Conservation (phyloP, 768 basidiomycete genomes). For the Amanita brunnescens region DNA sequence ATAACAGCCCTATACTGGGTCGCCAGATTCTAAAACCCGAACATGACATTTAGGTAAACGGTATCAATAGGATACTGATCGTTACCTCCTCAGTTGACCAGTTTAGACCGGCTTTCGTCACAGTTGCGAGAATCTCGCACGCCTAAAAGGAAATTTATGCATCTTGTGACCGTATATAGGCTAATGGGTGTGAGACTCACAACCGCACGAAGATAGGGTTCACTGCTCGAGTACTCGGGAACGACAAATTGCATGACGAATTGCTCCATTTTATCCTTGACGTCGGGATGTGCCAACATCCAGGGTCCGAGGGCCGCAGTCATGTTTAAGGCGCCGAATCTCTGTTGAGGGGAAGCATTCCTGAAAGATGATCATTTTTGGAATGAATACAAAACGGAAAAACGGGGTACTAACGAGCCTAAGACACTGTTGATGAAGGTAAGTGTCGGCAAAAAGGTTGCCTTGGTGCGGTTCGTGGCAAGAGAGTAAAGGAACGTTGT, state of each 20-base stretch:
- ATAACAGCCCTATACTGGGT: conserved; percentile 58
- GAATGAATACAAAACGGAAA: background rate
- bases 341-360: conserved; percentile 47
- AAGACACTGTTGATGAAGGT: conserved; percentile 71
- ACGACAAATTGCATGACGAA: conserved; percentile 70
- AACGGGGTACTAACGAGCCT: conserved; percentile 42
- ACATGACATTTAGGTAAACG: background rate
- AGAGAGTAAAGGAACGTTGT: conserved; percentile 75
- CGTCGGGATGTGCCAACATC: conserved; percentile 80
- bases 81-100: conserved; percentile 59
- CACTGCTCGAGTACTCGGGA: conserved; percentile 55
- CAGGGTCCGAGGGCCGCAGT: conserved; percentile 64
- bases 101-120: conserved; percentile 58
- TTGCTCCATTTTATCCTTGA: conserved; percentile 66
- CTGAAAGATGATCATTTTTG: conserved; percentile 15
- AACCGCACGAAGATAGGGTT: conserved; percentile 72
- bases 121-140: conserved; percentile 69
- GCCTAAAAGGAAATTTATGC: conserved; percentile 35
- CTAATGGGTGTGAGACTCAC: conserved; percentile 35
- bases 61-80: conserved; percentile 6
- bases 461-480: conserved; percentile 70
- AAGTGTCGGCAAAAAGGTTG: conserved; percentile 76
- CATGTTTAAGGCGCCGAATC: conserved; percentile 83
- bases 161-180: background rate
- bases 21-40: conserved; percentile 41